These are phyloP conservation scores for Sphagnum magellanicum DNA, from an alignment of 228 moss, liverwort and hornwort genomes.

Conservation along the genomic window DNA sequence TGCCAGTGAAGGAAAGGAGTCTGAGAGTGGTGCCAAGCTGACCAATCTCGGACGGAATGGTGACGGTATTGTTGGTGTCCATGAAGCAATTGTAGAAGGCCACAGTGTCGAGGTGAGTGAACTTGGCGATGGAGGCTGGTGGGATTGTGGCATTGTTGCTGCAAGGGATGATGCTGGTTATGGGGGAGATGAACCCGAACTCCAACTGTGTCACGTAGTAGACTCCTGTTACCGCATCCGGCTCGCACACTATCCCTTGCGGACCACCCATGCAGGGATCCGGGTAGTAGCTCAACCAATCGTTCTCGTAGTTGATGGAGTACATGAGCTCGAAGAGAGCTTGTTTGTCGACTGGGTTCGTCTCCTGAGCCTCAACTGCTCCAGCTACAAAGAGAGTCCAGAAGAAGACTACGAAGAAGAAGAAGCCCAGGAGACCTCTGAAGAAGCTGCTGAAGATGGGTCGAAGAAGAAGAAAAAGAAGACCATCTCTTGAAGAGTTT, in stretches of 20 bases:
- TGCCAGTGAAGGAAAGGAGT: constrained; percentile 38
- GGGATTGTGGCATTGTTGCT: constrained; percentile 41
- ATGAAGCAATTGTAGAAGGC: constrained; percentile 55
- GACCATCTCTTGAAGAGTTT: no score
- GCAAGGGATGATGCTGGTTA: constrained; percentile 42
- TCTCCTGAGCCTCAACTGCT: background rate
- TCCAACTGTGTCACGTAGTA: constrained; percentile 55
- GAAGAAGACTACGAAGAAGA: no score
- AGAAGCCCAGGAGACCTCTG: no score
- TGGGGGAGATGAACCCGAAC: constrained; percentile 53
- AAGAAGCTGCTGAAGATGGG: no score
- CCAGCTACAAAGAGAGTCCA: no score
- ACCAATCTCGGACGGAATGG: constrained; percentile 23
- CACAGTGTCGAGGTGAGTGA: constrained; percentile 40
- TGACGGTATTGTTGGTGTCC: background rate
- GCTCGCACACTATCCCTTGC: constrained; percentile 47
- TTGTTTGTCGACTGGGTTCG: constrained; percentile 34
- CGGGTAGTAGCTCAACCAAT: constrained; percentile 40
- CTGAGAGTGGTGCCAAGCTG: constrained; percentile 21
- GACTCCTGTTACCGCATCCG: constrained; percentile 28
- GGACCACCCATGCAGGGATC: constrained; percentile 61
- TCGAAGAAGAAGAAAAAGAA: no score
- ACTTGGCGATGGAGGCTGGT: constrained; percentile 21
- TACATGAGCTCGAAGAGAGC: constrained; percentile 56
- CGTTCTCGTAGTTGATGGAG: constrained; percentile 32